phyloP scores from a whole-genome alignment of 1,139 yeast genomes.

The Protomyces arabidopsidicola region DNA sequence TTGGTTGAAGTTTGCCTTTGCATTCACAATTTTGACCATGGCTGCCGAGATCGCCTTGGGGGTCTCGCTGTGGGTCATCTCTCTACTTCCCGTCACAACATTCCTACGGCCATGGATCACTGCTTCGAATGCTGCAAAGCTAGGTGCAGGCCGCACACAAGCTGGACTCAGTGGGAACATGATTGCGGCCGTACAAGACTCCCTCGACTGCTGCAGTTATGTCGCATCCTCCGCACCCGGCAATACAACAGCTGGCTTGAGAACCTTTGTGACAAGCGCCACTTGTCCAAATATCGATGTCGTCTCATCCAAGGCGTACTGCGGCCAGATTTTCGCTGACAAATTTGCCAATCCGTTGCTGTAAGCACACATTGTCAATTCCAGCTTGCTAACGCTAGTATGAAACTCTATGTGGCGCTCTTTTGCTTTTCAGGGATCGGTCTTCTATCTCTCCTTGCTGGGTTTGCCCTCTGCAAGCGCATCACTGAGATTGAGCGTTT shows the following conservation, averaged over 20 bases:
- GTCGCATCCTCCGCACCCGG: neutral
- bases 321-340: neutral
- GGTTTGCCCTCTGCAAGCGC: conserved; percentile 14
- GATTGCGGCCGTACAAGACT: conserved; percentile 3
- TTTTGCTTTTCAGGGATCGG: conserved; percentile 9
- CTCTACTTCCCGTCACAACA: neutral
- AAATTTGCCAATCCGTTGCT: conserved; percentile 1
- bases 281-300: conserved; percentile 11
- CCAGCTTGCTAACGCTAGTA: neutral
- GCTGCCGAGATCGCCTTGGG: conserved; percentile 5
- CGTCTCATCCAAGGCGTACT: conserved; percentile 12
- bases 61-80: conserved; percentile 15
- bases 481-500: conserved; percentile 14
- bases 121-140: neutral
- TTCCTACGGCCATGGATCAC: conserved; percentile 1
- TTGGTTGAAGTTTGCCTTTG: conserved; percentile 1
- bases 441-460: neutral
- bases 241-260: neutral
- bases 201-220: conserved; percentile 20
- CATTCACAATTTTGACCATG: neutral
- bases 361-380: neutral
- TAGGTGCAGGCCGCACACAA: neutral
- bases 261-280: neutral
- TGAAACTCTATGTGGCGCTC: neutral
- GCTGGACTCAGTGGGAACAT: neutral